Evolutionary conservation across 805 yeast species (phyloP), one percentile per base, ranked within the genome.

Genomic region (Lachancea sp.): DNA sequence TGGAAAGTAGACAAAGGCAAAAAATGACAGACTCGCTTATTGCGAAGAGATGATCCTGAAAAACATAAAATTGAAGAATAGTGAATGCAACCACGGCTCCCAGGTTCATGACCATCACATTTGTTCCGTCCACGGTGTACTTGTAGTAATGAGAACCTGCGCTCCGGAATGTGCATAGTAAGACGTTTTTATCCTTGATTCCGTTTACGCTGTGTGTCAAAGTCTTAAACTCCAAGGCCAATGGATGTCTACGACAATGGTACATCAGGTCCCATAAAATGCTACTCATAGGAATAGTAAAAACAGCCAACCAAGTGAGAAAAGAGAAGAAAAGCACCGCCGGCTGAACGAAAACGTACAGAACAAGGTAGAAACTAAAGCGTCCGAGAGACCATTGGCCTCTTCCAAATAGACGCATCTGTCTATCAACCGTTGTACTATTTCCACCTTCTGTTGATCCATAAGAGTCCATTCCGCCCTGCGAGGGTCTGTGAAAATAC

Each of bases 51-150:
- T 36, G 32, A 47, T 75, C 75, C 45, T 75, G 75, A 41, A 87
- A 52, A 1, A 83, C 51, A 58, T 71, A 87, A 55, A 75, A 86
- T 59, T 89, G 96, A 38, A 78, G 60, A 15, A 92, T 85, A 3
- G 90, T 90, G 58, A 88, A 85, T 2, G 83, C 55, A 9, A 90
- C 97, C 12, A 87, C 72, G 15, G 77, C 73, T 55, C 86, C 71
- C 63, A 92, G 66, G 56, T 92, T 92, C 65, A 92, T 80, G 58
- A 92, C 83, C 51, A 92, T 84, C 42, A 90, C 83, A 61, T 92
- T 90, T 2, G 97, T 89, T 45, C 98, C 98, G 49, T 86, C 97
- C 35, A 92, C 85, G 0, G 98, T 92, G 62, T 85, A 89, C 68
- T 92, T 92, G 69, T 89, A 92, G 64, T 92, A 92, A 60, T 88